A percentile compares a stretch with the other conserved stretches of the same genome.
Evolutionary conservation across 2,329 filamentous ascomycete species (phyloP).

Genomic region (Stagonosporopsis chrysanthemi): DNA sequence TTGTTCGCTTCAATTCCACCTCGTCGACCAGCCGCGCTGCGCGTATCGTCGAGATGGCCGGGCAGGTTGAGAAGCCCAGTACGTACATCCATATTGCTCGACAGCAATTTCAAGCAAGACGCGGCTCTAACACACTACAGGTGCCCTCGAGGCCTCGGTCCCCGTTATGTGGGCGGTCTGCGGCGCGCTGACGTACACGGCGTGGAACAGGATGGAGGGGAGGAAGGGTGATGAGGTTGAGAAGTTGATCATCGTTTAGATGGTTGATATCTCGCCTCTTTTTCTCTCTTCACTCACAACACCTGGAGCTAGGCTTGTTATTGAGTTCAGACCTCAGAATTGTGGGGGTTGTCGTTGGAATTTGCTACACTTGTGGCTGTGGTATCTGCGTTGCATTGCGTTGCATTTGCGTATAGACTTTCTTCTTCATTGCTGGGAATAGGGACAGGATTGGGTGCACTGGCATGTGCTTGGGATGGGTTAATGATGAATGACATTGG

Average conservation of each 20-base stretch:
- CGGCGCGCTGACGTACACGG: conserved; percentile 36
- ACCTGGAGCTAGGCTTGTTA: background rate
- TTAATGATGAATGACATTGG: conserved; percentile 4
- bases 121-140: conserved; percentile 16
- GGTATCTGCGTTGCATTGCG: background rate
- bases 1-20: conserved; percentile 43
- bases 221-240: conserved; percentile 36
- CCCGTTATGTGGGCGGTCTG: conserved; percentile 43
- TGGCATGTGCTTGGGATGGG: conserved; percentile 5
- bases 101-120: too few relatives aligned
- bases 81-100: conserved; percentile 7
- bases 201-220: conserved; percentile 43
- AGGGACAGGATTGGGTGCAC: background rate
- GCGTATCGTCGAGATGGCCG: conserved; percentile 42
- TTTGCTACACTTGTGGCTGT: background rate
- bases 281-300: background rate
- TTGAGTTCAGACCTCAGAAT: background rate
- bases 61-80: conserved; percentile 42
- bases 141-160: conserved; percentile 38
- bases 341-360: background rate
- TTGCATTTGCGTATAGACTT: conserved; percentile 1
- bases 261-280: background rate
- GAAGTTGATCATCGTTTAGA: conserved; percentile 38
- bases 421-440: background rate
- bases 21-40: conserved; percentile 31